These are phyloP conservation scores for Fusarium sp. DNA, from an alignment of 2,329 filamentous ascomycete species.

Conservation along the genomic window DNA sequence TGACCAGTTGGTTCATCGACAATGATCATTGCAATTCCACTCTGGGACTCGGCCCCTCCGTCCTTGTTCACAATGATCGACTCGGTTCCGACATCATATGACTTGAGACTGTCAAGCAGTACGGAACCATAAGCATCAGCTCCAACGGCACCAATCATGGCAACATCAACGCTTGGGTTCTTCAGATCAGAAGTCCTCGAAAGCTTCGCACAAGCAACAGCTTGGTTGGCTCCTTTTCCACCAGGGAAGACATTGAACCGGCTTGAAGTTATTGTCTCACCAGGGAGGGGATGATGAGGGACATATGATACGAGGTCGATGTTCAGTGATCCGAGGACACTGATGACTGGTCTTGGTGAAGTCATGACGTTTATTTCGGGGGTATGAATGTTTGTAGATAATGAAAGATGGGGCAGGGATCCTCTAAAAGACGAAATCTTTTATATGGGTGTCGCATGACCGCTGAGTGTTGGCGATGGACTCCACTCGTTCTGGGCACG, in stretches of 20 bases:
- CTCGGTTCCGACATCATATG: constrained; percentile 69
- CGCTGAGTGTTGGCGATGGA: not conserved
- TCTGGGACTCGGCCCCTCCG: constrained; percentile 56
- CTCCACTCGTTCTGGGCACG: not conserved
- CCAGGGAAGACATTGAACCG: constrained; percentile 84
- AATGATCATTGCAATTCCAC: constrained; percentile 76
- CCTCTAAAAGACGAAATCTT: not conserved
- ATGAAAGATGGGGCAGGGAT: not conserved
- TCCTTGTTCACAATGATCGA: constrained; percentile 57
- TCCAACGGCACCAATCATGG: constrained; percentile 82
- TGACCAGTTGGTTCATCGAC: constrained; percentile 79
- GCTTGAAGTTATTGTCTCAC: constrained; percentile 85
- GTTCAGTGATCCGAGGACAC: constrained; percentile 91
- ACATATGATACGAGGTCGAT: constrained; percentile 92
- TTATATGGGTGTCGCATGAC: not conserved
- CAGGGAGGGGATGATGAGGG: constrained; percentile 81
- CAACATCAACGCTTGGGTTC: constrained; percentile 56
- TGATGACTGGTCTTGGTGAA: constrained; percentile 59
- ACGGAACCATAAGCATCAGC: constrained; percentile 70
- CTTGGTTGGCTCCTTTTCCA: constrained; percentile 96
- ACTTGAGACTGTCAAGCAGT: constrained; percentile 65
- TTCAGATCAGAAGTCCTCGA: constrained; percentile 62
- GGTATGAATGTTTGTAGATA: not conserved
- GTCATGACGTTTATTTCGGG: not conserved
- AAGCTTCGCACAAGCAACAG: constrained; percentile 85